Evolutionary conservation across 2,329 filamentous ascomycete species (phyloP).

Genomic region (Microdochium bolleyi): DNA sequence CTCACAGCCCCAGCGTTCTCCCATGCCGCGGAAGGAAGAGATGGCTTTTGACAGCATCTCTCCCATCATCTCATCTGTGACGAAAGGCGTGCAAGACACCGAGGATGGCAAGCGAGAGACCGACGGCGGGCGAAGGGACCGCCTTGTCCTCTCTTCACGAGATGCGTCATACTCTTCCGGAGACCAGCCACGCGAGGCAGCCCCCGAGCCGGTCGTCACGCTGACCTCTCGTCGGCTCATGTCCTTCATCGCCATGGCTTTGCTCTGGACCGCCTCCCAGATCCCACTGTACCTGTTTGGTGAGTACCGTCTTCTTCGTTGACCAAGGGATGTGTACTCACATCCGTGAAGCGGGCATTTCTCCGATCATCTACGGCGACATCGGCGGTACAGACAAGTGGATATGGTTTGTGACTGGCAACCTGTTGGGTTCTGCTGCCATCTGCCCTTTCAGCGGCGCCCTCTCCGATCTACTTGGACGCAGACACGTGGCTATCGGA

Average conservation of each 20-base stretch:
- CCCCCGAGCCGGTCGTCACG: not conserved
- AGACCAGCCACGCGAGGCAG: not conserved
- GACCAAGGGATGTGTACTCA: slow-evolving; percentile 1
- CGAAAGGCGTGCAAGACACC: not conserved
- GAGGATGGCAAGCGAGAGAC: not conserved
- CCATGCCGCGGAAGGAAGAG: not conserved
- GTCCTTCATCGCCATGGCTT: slow-evolving; percentile 49
- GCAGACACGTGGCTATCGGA: not conserved
- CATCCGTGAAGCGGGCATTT: slow-evolving; percentile 27
- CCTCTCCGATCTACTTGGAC: not conserved
- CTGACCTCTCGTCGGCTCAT: slow-evolving; percentile 42
- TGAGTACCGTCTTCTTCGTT: slow-evolving; percentile 7
- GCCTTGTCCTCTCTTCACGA: not conserved
- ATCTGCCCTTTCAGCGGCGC: slow-evolving; percentile 1
- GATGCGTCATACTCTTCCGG: not conserved
- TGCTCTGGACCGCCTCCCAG: slow-evolving; percentile 53
- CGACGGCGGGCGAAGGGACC: not conserved
- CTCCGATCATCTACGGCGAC: slow-evolving; percentile 47
- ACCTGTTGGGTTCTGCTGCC: not conserved
- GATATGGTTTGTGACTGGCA: not conserved
- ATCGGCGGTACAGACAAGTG: slow-evolving; percentile 37
- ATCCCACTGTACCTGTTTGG: slow-evolving; percentile 48
- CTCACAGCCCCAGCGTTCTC: not conserved
- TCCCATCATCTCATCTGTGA: not conserved
- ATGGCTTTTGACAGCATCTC: not conserved